Evolutionary conservation across 768 basidiomycete genomes (phyloP).

Genomic region (Gymnopilus junonius): DNA sequence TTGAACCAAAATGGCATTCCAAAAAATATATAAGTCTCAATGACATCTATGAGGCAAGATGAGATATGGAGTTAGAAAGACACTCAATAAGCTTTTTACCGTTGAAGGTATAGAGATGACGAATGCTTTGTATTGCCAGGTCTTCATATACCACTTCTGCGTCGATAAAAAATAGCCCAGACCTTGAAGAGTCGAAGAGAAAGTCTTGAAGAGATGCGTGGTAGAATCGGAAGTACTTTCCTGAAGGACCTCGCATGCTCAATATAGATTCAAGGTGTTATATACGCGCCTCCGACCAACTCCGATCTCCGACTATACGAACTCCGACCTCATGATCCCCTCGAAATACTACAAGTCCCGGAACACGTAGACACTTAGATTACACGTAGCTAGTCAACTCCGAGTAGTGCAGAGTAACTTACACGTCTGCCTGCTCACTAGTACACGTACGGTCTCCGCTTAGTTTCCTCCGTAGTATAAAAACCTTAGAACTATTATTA

Average conservation of each 20-base stretch:
- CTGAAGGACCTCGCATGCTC: neutral
- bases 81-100: neutral
- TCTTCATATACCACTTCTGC: neutral
- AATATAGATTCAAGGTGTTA: neutral
- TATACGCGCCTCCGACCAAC: no score
- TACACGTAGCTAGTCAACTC: no score
- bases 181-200: neutral
- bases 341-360: no score
- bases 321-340: no score
- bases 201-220: neutral
- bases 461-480: no score
- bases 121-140: neutral
- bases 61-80: no score
- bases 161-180: neutral
- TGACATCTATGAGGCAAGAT: neutral
- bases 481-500: no score
- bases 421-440: no score
- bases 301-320: no score
- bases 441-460: no score
- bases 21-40: neutral
- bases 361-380: no score
- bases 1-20: neutral
- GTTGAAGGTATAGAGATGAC: neutral
- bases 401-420: no score
- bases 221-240: neutral